phyloP scores from a whole-genome alignment of 352 stramenopile genomes.

The Saprolegnia diclina region DNA sequence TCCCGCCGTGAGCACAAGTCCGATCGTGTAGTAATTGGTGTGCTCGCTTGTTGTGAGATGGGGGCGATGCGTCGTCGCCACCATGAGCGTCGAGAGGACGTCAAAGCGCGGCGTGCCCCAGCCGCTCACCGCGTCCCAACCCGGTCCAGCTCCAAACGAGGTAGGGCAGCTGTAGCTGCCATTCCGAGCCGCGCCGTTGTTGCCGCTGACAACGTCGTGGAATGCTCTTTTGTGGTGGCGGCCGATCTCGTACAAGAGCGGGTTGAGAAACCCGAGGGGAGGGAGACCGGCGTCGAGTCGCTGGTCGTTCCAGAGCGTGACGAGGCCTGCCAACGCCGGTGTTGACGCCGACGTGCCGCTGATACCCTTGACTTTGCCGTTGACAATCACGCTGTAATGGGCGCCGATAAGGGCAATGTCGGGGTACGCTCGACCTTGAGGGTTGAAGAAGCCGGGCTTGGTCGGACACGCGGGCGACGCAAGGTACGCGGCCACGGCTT shows the following conservation, averaged over 20 bases:
- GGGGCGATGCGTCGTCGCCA: background rate
- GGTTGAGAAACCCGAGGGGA: conserved; percentile 82
- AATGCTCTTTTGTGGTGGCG: conserved; percentile 50
- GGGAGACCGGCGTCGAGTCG: conserved; percentile 66
- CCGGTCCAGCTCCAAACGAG: conserved; percentile 69
- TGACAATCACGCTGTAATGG: conserved; percentile 58
- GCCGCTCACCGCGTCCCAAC: conserved; percentile 85
- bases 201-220: conserved; percentile 82
- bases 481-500: conserved; percentile 62
- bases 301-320: conserved; percentile 84
- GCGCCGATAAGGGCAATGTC: conserved; percentile 77
- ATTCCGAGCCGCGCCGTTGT: conserved; percentile 57
- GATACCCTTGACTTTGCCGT: conserved; percentile 40
- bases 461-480: conserved; percentile 9
- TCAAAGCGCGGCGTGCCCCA: conserved; percentile 79
- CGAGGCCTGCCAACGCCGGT: conserved; percentile 75
- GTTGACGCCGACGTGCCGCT: conserved; percentile 84
- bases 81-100: background rate
- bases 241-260: conserved; percentile 75
- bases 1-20: background rate
- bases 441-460: conserved; percentile 57
- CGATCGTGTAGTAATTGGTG: background rate
- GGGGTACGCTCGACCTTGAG: conserved; percentile 76
- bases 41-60: background rate
- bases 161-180: conserved; percentile 46